Base-by-base conservation (phyloP, 2,329 filamentous ascomycete genomes). In the Stachybotrys elegans region DNA sequence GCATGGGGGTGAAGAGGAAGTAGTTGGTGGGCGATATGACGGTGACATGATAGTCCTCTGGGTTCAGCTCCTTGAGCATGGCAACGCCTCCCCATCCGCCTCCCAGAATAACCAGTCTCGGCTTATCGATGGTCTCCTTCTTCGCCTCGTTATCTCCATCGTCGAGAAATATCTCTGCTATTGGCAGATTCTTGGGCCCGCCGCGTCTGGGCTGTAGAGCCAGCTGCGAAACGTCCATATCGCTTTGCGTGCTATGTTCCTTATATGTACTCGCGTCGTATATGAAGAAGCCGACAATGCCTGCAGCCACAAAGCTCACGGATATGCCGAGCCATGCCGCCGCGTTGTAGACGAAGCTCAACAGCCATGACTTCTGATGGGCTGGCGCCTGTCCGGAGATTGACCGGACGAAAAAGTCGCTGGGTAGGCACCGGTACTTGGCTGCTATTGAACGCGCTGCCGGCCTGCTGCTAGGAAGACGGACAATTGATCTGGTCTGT, bases 1-100 rank as follows among this genome's bases (percentile, higher is more conserved):
- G 75, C 91, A 98, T 97, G 1, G 93, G 93, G 2, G 93, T 98
- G 66, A 98, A 98, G 23, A 98, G 71, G 69, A 98, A 98, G 69
- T 97, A 95, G 58, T 97, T 97, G 27, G 86, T 86, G 0, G 93
- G 92, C 12, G 90, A 95, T 35, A 98, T 85, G 31, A 98, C 86
- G 5, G 92, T 97, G 53, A 98, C 84, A 65, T 98, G 91, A 61
- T 96, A 98, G 56, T 96, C 88, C 12, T 91, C 88, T 0, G 90
- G 84, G 49, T 92, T 86, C 50, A 98, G 68, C 49, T 88, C 85
- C 70, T 98, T 98, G 54, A 98, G 70, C 47, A 98, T 71, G 5
- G 92, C 88, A 48, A 98, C 87, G 57, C 89, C 89, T 43, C 91
- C 93, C 93, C 93, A 98, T 36, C 93, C 93, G 14, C 91, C 91